Evolutionary conservation across 257 asterid species (phyloP), one percentile per base, ranked within the genome.

Genomic region (Agastache rugosa): DNA sequence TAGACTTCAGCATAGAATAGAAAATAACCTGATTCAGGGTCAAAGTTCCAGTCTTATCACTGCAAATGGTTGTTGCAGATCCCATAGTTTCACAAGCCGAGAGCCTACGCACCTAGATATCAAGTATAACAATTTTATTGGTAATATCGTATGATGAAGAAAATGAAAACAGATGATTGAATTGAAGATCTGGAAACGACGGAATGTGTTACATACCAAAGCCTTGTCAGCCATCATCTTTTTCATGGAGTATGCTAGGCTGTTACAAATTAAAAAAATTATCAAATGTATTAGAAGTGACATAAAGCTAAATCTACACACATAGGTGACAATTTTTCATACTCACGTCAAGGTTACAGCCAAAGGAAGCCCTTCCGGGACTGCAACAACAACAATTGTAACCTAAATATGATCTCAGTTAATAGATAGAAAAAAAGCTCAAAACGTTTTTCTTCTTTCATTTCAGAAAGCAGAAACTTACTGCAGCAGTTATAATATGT

Each of bases 201-300:
- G 22, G 45, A 53, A 50, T n/a, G 31, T 16, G 9, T 14, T 4
- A 74, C 79, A 23, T 83, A 91, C 99, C 94, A 94, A 81, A 72
- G 99, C 99, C 96, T 94, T 94, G 84, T 94, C 97, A 56, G 96
- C 93, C 99, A 94, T 94, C 99, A 94, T 94, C 83, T 92, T 94
- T 89, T 92, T 90, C 99, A 94, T 92, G 71, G 99, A 94, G 83
- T 87, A 94, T n/a, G 99, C 99, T 73, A 92, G 79, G 74, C 99
- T 94, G 96, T 79, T 67, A 72, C 53, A 73, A 53, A 77, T 79
- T 75, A 60, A 63, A 76, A 11, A 73, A 66, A 23, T 63, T 66
- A 69, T 74, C 55, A 42, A 64, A 25, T 62, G 58, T 67, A 65
- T 71, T 42, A 75, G 60, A 77, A 79, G 67, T 8, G 22, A 66